These are phyloP conservation scores for Aspergillus cejpii DNA, from an alignment of 2,329 filamentous ascomycete species.

Conservation along the genomic window DNA sequence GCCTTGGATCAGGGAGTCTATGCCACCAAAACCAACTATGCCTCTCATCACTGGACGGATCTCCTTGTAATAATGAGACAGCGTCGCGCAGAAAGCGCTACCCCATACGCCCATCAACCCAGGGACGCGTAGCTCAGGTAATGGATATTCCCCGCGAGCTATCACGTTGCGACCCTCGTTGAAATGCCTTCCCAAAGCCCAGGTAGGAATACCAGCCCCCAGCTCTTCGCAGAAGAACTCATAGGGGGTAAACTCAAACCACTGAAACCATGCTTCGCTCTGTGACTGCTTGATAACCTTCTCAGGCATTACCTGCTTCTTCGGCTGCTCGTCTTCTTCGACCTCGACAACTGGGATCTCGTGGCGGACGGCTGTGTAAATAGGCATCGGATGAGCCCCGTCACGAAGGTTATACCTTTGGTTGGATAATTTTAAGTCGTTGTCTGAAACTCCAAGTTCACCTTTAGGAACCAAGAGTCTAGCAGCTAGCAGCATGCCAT, in stretches of 20 bases:
- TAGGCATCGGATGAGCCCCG: slow-evolving; percentile 79
- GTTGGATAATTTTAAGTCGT: slow-evolving; percentile 85
- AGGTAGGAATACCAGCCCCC: slow-evolving; percentile 84
- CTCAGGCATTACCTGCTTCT: slow-evolving; percentile 27
- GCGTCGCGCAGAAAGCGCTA: slow-evolving; percentile 88
- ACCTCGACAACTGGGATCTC: slow-evolving; percentile 68
- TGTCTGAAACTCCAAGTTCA: slow-evolving; percentile 66
- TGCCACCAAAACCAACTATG: slow-evolving; percentile 64
- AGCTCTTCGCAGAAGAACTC: slow-evolving; percentile 95
- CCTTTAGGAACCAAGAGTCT: slow-evolving; percentile 80
- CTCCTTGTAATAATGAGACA: slow-evolving; percentile 94
- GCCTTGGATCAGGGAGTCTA: slow-evolving; percentile 77
- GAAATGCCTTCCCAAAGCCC: slow-evolving; percentile 83
- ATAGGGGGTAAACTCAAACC: slow-evolving; percentile 93
- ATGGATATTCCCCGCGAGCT: slow-evolving; percentile 57
- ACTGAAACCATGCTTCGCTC: slow-evolving; percentile 86
- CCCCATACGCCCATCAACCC: slow-evolving; percentile 92
- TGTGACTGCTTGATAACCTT: slow-evolving; percentile 43
- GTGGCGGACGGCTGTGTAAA: slow-evolving; percentile 91
- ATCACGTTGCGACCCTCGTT: slow-evolving; percentile 61
- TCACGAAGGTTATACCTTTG: slow-evolving; percentile 69
- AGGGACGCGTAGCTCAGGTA: slow-evolving; percentile 79
- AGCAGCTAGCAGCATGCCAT: slow-evolving; percentile 77
- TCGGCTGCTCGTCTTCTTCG: slow-evolving; percentile 25
- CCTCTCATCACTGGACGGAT: slow-evolving; percentile 73